Conservation (phyloP, 2,329 filamentous ascomycete genomes). For the Stemphylium beticola region DNA sequence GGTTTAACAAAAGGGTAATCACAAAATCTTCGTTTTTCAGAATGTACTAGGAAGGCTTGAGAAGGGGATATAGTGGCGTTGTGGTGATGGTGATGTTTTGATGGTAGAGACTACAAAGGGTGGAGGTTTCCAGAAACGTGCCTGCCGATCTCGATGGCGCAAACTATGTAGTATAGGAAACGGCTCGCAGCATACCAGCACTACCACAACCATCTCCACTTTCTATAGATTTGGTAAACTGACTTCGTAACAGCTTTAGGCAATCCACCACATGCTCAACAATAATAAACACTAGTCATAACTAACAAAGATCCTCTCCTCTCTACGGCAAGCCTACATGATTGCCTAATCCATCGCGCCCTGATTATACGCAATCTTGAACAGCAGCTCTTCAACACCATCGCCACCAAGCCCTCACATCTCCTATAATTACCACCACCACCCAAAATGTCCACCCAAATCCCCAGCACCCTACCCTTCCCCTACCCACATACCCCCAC, state of each 20-base stretch:
- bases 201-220: neutral
- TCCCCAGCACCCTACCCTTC: conserved; percentile 43
- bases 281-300: neutral
- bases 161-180: too few species aligned
- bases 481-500: conserved; percentile 50
- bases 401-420: neutral
- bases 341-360: too few species aligned
- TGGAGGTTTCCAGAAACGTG: neutral
- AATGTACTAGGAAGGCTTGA: too few species aligned
- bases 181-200: neutral
- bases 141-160: neutral
- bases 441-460: conserved; percentile 24
- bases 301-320: neutral
- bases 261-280: neutral
- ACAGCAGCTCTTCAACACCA: neutral
- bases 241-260: neutral
- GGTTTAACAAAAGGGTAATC: too few species aligned
- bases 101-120: neutral
- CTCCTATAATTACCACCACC: neutral
- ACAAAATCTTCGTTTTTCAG: too few species aligned
- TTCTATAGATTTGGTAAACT: neutral
- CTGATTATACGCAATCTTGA: too few species aligned
- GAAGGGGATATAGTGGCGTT: neutral
- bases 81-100: neutral
- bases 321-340: too few species aligned